phyloP scores from a whole-genome alignment of 116 monocot genomes.

The Iris pallida region DNA sequence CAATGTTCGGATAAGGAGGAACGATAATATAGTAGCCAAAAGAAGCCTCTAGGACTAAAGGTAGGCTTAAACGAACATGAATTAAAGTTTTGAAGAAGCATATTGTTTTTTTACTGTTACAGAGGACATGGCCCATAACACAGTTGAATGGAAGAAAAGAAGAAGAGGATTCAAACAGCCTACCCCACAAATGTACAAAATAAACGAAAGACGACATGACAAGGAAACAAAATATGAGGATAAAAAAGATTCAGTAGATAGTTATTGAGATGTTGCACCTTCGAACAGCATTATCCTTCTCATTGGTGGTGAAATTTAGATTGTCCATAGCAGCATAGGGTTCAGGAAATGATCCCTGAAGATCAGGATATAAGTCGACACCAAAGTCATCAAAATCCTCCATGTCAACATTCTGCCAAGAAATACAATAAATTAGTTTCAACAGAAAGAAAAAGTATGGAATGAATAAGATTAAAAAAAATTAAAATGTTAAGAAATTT shows the following conservation, averaged over 20 bases:
- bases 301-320: slow-evolving; percentile 8
- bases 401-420: slow-evolving; percentile 30
- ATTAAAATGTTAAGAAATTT: too few species aligned
- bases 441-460: background rate
- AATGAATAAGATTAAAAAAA: background rate
- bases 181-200: too few species aligned
- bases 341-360: slow-evolving; percentile 22
- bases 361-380: slow-evolving; percentile 40
- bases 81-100: too few species aligned
- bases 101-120: too few species aligned
- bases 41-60: too few species aligned
- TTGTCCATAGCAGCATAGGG: slow-evolving; percentile 25
- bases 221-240: background rate
- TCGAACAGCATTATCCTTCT: slow-evolving; percentile 10
- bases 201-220: background rate
- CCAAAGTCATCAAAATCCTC: slow-evolving; percentile 72
- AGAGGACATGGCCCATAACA: too few species aligned
- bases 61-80: too few species aligned
- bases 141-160: too few species aligned
- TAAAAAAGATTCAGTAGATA: background rate
- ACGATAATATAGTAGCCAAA: too few species aligned
- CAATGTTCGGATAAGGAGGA: too few species aligned
- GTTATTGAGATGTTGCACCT: slow-evolving; percentile 23
- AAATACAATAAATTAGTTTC: background rate
- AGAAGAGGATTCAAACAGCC: too few species aligned